Evolutionary conservation across 495 filamentous ascomycete species (phyloP), one percentile per base, ranked within the genome.

Genomic region (Beverwykella pulmonaria): DNA sequence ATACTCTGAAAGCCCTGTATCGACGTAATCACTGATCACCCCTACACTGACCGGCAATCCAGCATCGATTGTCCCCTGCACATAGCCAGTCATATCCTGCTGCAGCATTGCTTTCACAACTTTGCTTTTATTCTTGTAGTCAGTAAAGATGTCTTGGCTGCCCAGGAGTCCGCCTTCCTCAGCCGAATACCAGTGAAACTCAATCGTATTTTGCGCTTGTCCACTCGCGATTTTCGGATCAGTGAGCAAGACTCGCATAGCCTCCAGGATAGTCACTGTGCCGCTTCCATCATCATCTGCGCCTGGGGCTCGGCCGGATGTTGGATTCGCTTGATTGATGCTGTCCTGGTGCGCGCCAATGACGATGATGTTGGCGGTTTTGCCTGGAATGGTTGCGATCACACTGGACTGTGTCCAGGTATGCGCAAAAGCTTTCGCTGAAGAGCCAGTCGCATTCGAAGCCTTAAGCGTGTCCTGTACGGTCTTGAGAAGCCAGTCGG

Each of bases 41-140:
- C 93, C 92, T 2, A 98, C 89, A 26, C 86, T 87, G 81, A 97
- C 95, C n/a, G 86, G 81, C 74, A 88, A 82, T 48, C 93, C 93
- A 14, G 91, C 90, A 59, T 91, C 86, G n/a, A 95, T 79, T 0
- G 94, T 96, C 32, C 86, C 88, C 66, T 92, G 86, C 4, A 92
- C 82, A 74, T 88, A 97, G 6, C 94, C 94, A 1, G 94, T 98
- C 94, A 98, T 98, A 75, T 98, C 94, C 77, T 98, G 94, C 81
- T 98, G 95, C 53, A 98, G 82, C 95, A 98, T 97, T 23, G 95
- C 94, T 77, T 92, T 93, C 73, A 98, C 82, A 66, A 95, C 88
- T 20, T 88, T 81, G 19, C 83, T 81, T 23, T 84, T 70, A 73
- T 87, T 87, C 76, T 91, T 90, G 73, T 98, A 98, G 22, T 80